phyloP scores from a whole-genome alignment of 2,329 filamentous ascomycete genomes.

The Colletotrichum cordylinicola region DNA sequence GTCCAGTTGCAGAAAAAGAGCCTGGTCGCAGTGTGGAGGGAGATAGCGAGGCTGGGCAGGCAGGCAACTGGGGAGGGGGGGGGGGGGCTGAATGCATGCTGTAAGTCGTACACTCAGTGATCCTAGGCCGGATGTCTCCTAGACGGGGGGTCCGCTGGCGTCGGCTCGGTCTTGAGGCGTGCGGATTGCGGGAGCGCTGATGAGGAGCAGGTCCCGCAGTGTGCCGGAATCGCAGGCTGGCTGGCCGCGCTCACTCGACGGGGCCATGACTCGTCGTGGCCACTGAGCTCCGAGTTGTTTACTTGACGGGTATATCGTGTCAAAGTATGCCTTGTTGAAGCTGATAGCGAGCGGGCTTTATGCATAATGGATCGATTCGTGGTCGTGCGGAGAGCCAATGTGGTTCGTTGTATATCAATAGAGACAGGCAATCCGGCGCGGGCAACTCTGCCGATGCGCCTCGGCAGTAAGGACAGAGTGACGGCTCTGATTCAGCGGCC shows the following conservation, averaged over 20 bases:
- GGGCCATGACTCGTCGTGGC: conserved; percentile 13
- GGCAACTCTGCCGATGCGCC: not conserved
- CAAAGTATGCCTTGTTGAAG: not conserved
- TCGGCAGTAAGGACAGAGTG: not conserved
- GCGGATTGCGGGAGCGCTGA: not conserved
- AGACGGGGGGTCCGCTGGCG: not conserved
- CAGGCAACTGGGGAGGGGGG: not conserved
- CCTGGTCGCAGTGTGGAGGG: not conserved
- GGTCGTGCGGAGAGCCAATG: not conserved
- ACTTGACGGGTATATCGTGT: not conserved
- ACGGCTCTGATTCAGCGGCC: not conserved
- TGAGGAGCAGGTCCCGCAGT: not conserved
- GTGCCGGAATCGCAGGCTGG: not conserved
- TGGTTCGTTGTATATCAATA: not conserved
- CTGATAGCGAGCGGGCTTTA: not conserved
- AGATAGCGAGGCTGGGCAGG: conserved; percentile 10
- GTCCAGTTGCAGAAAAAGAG: not conserved
- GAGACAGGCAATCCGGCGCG: not conserved
- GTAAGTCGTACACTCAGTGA: not conserved
- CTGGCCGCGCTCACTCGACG: not conserved
- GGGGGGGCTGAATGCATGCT: not conserved
- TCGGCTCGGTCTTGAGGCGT: conserved; percentile 16
- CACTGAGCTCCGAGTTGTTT: conserved; percentile 9
- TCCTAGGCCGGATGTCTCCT: not conserved
- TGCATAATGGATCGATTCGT: not conserved